These are phyloP conservation scores for Isatis lusitanica DNA, from an alignment of 441 rosid genomes.

Conservation along the genomic window DNA sequence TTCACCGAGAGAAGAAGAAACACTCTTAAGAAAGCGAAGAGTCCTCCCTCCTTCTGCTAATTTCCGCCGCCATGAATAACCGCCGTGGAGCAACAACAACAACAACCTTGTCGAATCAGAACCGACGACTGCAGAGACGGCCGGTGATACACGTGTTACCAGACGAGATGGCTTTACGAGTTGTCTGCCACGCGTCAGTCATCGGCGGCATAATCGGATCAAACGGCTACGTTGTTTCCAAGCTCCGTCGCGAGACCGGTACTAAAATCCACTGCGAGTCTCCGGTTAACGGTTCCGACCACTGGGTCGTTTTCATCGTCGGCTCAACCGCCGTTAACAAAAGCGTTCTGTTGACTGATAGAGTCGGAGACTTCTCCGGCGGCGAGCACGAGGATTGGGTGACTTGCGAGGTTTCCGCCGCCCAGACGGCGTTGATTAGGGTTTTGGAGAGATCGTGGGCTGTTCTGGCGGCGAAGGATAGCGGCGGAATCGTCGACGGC, in stretches of 20 bases:
- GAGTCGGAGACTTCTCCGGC: conserved; percentile 27
- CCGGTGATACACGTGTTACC: conserved; percentile 33
- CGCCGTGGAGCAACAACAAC: conserved; percentile 3
- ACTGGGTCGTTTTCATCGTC: conserved; percentile 46
- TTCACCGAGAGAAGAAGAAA: background rate
- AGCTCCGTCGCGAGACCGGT: conserved; percentile 46
- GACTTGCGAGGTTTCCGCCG: conserved; percentile 45
- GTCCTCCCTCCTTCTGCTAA: background rate
- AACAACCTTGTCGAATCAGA: background rate
- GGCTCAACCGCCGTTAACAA: conserved; percentile 44
- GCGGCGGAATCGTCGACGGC: conserved; percentile 30
- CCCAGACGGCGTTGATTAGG: conserved; percentile 65
- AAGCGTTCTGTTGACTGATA: conserved; percentile 36
- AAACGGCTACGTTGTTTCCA: conserved; percentile 43
- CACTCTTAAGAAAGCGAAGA: background rate
- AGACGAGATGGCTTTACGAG: conserved; percentile 44
- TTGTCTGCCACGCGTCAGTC: conserved; percentile 52
- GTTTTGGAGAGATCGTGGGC: conserved; percentile 67
- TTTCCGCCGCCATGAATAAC: conserved; percentile 32
- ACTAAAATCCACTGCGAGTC: conserved; percentile 46
- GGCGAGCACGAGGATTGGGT: conserved; percentile 34
- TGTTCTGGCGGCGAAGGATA: conserved; percentile 36
- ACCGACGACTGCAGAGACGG: conserved; percentile 15
- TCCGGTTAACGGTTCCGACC: conserved; percentile 43
- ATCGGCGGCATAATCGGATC: conserved; percentile 51